Evolutionary conservation across 2,329 filamentous ascomycete genomes (phyloP).

Genomic region (Penicillium sp.): DNA sequence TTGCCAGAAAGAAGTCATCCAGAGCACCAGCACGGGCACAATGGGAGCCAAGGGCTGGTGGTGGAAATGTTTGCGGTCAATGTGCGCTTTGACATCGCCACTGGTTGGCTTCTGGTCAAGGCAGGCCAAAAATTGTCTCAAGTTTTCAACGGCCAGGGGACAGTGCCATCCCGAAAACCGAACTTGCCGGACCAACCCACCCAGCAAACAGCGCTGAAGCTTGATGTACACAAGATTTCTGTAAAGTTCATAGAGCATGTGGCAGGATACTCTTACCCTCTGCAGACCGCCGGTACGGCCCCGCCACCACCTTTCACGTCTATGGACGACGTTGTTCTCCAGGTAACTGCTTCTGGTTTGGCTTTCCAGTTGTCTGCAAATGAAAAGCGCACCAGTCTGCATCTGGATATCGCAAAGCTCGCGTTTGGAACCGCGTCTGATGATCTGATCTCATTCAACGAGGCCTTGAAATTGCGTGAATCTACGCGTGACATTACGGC

Average conservation of each 20-base stretch:
- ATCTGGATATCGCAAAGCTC: conserved; percentile 45
- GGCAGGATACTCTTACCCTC: conserved; percentile 31
- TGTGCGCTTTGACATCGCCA: conserved; percentile 44
- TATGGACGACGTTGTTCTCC: conserved; percentile 39
- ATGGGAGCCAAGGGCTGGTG: conserved; percentile 21
- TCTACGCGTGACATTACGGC: conserved; percentile 46
- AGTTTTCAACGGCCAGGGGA: conserved; percentile 19
- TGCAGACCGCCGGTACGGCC: conserved; percentile 11
- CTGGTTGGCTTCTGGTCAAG: conserved; percentile 45
- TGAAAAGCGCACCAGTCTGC: conserved; percentile 28
- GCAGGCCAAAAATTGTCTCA: conserved; percentile 36
- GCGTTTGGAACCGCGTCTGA: conserved; percentile 52
- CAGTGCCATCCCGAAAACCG: conserved; percentile 10
- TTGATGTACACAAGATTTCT: conserved; percentile 34
- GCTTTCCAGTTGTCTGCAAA: conserved; percentile 26
- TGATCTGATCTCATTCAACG: conserved; percentile 56
- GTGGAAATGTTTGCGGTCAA: conserved; percentile 36
- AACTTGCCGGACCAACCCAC: conserved; percentile 9
- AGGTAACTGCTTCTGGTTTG: conserved; percentile 30
- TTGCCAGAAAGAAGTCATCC: conserved; percentile 13
- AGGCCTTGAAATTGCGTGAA: conserved; percentile 49
- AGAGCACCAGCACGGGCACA: conserved; percentile 7
- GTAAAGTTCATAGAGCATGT: conserved; percentile 44
- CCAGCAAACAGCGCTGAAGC: conserved; percentile 20
- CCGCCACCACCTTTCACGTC: conserved; percentile 24